These are phyloP conservation scores for Fusarium acutatum DNA, from an alignment of 2,329 filamentous ascomycete genomes.

Conservation along the genomic window DNA sequence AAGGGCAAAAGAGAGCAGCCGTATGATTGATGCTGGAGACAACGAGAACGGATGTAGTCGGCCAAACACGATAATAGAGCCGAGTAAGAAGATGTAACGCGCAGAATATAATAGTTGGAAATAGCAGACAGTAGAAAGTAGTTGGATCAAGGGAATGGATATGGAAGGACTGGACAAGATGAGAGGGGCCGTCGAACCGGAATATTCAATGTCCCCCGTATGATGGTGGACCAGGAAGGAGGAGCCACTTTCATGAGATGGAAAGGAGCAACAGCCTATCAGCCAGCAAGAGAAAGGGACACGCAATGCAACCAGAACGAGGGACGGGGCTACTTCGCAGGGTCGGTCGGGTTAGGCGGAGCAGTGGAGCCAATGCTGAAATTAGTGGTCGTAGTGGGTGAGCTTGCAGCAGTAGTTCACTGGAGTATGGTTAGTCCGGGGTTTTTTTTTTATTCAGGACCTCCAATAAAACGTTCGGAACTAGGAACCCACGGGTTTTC, in stretches of 20 bases:
- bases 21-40: constrained; percentile 30
- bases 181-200: constrained; percentile 34
- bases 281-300: constrained; percentile 32
- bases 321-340: constrained; percentile 3
- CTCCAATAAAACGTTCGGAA: constrained; percentile 7
- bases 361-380: constrained; percentile 23
- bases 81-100: constrained; percentile 12
- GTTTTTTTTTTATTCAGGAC: constrained; percentile 19
- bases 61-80: constrained; percentile 18
- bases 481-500: not conserved
- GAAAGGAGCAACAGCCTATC: constrained; percentile 28
- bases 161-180: constrained; percentile 33
- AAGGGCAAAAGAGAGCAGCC: constrained; percentile 31
- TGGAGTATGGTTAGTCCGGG: constrained; percentile 37
- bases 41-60: constrained; percentile 23
- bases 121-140: constrained; percentile 8
- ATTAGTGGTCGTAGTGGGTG: constrained; percentile 28
- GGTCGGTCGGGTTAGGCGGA: constrained; percentile 14
- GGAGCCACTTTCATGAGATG: constrained; percentile 32
- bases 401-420: constrained; percentile 27
- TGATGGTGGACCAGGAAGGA: constrained; percentile 28
- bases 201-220: constrained; percentile 40
- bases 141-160: constrained; percentile 21
- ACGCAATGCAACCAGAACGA: constrained; percentile 39
- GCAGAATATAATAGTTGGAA: not conserved